Evolutionary conservation across 257 asterid species (phyloP), one percentile per base, ranked within the genome.

Genomic region (Solanum ossicruentum): DNA sequence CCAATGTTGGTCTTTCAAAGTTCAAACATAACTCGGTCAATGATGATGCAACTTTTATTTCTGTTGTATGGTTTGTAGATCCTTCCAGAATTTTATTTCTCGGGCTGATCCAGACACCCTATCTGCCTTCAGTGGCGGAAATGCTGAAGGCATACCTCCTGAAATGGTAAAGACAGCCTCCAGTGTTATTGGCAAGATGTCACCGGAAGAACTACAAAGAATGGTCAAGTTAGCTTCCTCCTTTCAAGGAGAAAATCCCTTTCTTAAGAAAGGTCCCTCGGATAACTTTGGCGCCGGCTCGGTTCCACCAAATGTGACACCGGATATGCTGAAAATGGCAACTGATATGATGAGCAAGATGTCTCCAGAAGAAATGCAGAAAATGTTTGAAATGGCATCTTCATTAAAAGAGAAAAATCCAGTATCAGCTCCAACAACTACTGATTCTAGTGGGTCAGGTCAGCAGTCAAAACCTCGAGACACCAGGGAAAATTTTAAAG

Each of bases 321-420:
- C 98, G 12, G 97, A 94, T 78, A 93, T 95, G 98, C 91, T 95
- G 85, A 97, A 95, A 89, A 93, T 92, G 94, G 99, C 99, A 28
- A 87, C 89, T 47, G 97, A 94, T 57, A 91, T 97, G 96, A 95
- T 95, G 96, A 84, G 92, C 85, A 95, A 93, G 90, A 93, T 97
- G 98, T 92, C 99, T 78, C 91, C 94, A 41, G 98, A 92, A 83
- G 99, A 97, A 84, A 90, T 87, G 21, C 87, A 87, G 84, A 92
- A 85, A 77, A 97, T 97, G 97, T 91, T 92, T 90, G 94, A 89
- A 86, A 91, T 92, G 88, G 95, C 98, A 28, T 91, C 99, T 2
- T 89, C 97, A 32, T 86, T 93, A 84, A 92, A 89, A 89, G 98
- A 94, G 87, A 90, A 86, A 87, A 93, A 84, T 85, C 77, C 87